These are phyloP conservation scores for Guyanaporus albipodus DNA, from an alignment of 768 basidiomycete genomes.

Conservation along the genomic window DNA sequence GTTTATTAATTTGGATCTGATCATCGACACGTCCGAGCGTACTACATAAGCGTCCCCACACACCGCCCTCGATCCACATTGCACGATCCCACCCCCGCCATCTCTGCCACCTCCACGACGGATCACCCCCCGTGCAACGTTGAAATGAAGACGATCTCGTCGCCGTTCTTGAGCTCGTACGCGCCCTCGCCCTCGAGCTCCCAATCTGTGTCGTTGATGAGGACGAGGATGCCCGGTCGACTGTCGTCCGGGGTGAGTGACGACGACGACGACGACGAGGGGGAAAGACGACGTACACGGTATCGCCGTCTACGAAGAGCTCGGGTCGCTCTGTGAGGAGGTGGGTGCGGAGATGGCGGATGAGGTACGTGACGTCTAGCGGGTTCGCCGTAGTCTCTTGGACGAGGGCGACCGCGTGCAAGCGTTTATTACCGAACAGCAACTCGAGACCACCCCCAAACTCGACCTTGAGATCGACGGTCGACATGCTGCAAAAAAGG, in stretches of 20 bases:
- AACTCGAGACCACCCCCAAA: conserved; percentile 87
- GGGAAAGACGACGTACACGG: conserved; percentile 55
- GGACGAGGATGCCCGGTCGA: conserved; percentile 92
- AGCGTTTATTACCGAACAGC: conserved; percentile 69
- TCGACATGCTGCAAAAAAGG: conserved; percentile 9
- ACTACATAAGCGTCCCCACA: no score
- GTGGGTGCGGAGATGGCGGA: conserved; percentile 72
- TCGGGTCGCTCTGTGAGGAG: conserved; percentile 82
- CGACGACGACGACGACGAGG: not conserved
- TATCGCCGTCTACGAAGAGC: conserved; percentile 82
- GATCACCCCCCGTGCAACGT: conserved; percentile 73
- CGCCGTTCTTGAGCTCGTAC: conserved; percentile 69
- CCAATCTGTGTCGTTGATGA: conserved; percentile 98
- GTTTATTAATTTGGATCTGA: conserved; percentile 2
- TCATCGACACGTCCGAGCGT: not conserved
- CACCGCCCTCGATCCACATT: no score
- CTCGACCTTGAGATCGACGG: conserved; percentile 54
- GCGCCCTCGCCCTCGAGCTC: conserved; percentile 93
- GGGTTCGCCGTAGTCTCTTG: conserved; percentile 36
- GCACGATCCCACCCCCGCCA: not conserved
- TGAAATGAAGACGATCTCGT: conserved; percentile 96
- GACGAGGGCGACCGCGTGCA: conserved; percentile 54
- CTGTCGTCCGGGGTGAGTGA: conserved; percentile 37
- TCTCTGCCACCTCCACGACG: no score
- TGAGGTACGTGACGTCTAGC: conserved; percentile 69